A percentile compares a stretch with the other conserved stretches of the same genome.
These are phyloP conservation scores for Podila clonocystis DNA, from an alignment of 192 early-diverging fungal species.

Conservation along the genomic window DNA sequence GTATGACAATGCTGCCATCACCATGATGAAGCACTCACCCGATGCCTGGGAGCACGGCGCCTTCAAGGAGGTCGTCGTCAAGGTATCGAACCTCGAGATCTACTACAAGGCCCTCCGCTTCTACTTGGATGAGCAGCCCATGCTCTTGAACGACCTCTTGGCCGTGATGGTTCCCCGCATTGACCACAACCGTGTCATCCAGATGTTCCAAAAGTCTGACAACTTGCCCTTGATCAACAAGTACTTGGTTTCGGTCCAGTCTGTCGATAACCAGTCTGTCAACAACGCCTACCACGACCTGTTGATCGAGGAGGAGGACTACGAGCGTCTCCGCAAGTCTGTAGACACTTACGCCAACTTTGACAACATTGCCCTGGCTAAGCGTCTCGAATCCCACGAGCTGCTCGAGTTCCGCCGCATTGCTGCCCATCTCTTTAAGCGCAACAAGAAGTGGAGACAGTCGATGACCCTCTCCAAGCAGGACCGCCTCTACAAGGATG, in stretches of 20 bases:
- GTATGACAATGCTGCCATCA: slow-evolving; percentile 96
- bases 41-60: slow-evolving; percentile 96
- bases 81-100: slow-evolving; percentile 97
- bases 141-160: slow-evolving; percentile 93
- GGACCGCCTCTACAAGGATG: slow-evolving; percentile 97
- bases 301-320: slow-evolving; percentile 98
- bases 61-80: slow-evolving; percentile 98
- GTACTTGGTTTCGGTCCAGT: slow-evolving; percentile 95
- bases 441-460: slow-evolving; percentile 96
- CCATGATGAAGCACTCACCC: slow-evolving; percentile 95
- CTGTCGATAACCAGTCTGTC: slow-evolving; percentile 93
- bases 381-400: slow-evolving; percentile 95
- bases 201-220: slow-evolving; percentile 98
- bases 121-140: slow-evolving; percentile 96
- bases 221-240: slow-evolving; percentile 97
- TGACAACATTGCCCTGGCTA: slow-evolving; percentile 91
- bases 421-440: slow-evolving; percentile 95
- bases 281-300: slow-evolving; percentile 97
- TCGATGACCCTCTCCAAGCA: slow-evolving; percentile 96
- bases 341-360: slow-evolving; percentile 96
- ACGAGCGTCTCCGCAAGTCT: slow-evolving; percentile 90
- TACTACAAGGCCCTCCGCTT: slow-evolving; percentile 98
- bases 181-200: slow-evolving; percentile 97
- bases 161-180: slow-evolving; percentile 88
- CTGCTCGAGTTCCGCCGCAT: slow-evolving; percentile 98